phyloP scores from a whole-genome alignment of 2,329 filamentous ascomycete genomes.

The Whalleya microplaca region DNA sequence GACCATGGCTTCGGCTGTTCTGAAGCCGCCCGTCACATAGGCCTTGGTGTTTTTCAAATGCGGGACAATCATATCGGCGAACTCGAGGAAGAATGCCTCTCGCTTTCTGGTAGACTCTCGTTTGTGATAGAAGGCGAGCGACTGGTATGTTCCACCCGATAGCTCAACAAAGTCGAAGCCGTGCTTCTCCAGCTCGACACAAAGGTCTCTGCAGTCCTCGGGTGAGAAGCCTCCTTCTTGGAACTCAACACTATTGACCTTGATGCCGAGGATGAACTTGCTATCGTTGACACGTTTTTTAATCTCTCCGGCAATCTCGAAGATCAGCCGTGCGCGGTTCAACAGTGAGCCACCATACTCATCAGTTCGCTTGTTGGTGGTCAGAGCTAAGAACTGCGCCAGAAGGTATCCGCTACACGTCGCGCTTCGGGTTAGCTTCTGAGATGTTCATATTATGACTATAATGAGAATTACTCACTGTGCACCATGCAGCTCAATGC shows the following conservation, averaged over 20 bases:
- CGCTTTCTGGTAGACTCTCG: constrained; percentile 52
- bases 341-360: constrained; percentile 57
- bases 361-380: constrained; percentile 57
- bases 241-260: constrained; percentile 62
- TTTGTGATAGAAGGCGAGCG: constrained; percentile 46
- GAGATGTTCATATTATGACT: not conserved
- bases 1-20: constrained; percentile 59
- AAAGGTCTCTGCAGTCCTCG: constrained; percentile 43
- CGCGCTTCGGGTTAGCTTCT: not conserved
- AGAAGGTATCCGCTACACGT: constrained; percentile 54
- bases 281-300: constrained; percentile 32
- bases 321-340: constrained; percentile 53
- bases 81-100: constrained; percentile 72
- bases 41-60: constrained; percentile 53
- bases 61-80: constrained; percentile 57
- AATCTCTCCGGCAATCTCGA: constrained; percentile 53
- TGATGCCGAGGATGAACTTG: constrained; percentile 55
- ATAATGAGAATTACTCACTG: constrained; percentile 40
- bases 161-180: constrained; percentile 71
- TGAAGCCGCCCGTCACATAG: constrained; percentile 63
- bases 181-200: constrained; percentile 57
- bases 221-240: constrained; percentile 42
- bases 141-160: constrained; percentile 64
- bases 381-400: constrained; percentile 56
- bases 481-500: constrained; percentile 51